phyloP scores from a whole-genome alignment of 768 basidiomycete species.

The Tricholoma bakamatsutake region DNA sequence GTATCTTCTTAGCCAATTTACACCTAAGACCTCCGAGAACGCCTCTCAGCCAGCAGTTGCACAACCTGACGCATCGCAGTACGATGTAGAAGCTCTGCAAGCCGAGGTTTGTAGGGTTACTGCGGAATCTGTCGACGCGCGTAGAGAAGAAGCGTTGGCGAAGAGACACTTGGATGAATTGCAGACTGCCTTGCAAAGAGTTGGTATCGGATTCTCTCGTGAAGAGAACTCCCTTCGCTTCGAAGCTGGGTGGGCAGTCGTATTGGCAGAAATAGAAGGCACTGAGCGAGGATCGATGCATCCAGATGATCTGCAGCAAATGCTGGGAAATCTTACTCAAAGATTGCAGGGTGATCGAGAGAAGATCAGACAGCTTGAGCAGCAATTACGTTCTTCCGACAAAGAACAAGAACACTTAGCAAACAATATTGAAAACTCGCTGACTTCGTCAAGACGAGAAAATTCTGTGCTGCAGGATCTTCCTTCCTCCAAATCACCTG shows the following conservation, averaged over 20 bases:
- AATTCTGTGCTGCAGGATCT: conserved; percentile 5
- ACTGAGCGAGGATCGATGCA: conserved; percentile 10
- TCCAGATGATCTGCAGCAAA: conserved; percentile 9
- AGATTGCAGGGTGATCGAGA: conserved; percentile 13
- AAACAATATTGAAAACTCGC: conserved; percentile 7
- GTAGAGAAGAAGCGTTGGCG: conserved; percentile 1
- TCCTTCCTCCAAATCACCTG: not conserved
- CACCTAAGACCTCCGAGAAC: not conserved
- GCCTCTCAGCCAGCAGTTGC: not conserved
- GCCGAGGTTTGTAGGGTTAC: not conserved
- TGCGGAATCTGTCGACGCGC: not conserved
- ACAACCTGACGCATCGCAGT: not conserved
- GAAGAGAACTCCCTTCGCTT: conserved; percentile 14
- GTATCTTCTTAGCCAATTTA: conserved; percentile 5
- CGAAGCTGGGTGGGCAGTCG: conserved; percentile 12
- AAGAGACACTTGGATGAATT: conserved; percentile 10
- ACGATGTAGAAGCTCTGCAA: not conserved
- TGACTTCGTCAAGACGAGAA: conserved; percentile 6
- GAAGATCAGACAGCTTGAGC: conserved; percentile 10
- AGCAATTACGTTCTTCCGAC: conserved; percentile 3
- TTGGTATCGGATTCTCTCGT: conserved; percentile 12
- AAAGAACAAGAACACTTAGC: conserved; percentile 8
- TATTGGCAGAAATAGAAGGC: conserved; percentile 12
- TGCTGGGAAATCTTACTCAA: conserved; percentile 8
- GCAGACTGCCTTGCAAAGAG: conserved; percentile 7